phyloP scores from a whole-genome alignment of 2,329 filamentous ascomycete genomes.

The Phialophora chinensis region DNA sequence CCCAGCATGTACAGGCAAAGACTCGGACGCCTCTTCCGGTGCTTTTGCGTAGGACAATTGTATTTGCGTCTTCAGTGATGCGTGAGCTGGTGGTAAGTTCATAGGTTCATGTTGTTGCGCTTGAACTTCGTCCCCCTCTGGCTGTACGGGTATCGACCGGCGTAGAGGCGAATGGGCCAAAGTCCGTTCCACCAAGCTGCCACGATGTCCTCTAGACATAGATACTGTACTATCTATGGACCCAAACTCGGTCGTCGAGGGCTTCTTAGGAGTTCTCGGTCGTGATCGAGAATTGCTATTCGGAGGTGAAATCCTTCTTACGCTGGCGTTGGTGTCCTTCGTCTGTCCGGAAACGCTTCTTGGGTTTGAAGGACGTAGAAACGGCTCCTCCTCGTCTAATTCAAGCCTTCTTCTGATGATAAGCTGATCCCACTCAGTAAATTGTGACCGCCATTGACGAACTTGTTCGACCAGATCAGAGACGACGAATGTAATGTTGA shows the following conservation, averaged over 20 bases:
- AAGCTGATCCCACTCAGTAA: conserved; percentile 75
- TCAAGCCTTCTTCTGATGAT: conserved; percentile 68
- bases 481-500: conserved; percentile 61
- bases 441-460: conserved; percentile 64
- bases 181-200: conserved; percentile 22
- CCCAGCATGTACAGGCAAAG: conserved; percentile 29
- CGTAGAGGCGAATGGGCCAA: conserved; percentile 27
- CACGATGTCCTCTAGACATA: conserved; percentile 16
- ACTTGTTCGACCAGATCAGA: conserved; percentile 68
- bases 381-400: conserved; percentile 46
- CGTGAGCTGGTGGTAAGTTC: conserved; percentile 10
- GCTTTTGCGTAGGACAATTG: conserved; percentile 18
- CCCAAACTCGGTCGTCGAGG: conserved; percentile 24
- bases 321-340: not conserved
- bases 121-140: conserved; percentile 13
- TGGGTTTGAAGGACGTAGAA: not conserved
- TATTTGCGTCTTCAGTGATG: conserved; percentile 33
- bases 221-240: conserved; percentile 32
- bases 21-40: conserved; percentile 32
- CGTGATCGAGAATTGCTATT: conserved; percentile 17
- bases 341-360: conserved; percentile 9
- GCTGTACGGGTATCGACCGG: conserved; percentile 14
- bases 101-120: conserved; percentile 4
- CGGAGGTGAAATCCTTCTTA: conserved; percentile 19
- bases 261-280: conserved; percentile 28